Evolutionary conservation across 148 eudicot species (phyloP), one percentile per base, ranked within the genome.

Genomic region (Rhododendron vialii): DNA sequence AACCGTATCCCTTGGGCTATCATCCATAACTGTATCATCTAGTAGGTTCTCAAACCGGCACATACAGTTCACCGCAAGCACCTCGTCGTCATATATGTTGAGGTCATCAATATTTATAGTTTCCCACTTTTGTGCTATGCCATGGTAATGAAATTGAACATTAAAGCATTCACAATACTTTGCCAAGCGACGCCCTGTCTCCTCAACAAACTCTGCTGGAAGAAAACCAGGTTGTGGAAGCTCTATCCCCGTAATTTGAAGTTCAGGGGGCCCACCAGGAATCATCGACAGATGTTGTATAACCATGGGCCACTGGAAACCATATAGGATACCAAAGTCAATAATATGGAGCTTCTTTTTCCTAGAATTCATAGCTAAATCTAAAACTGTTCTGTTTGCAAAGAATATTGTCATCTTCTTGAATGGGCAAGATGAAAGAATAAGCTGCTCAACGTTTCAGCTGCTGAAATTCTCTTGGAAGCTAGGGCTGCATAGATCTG

Each of bases 241-340:
- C 85, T 89, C 92, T 9, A 91, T 91, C 63, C 91, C 92, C 2
- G 92, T 91, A 38, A 91, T 91, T 41, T 89, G 86, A 43, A 91
- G 91, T 53, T 88, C 90, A 3, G 90, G 91, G 41, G 41, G 41
- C 0, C 41, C 41, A 38, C 41, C 41, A 38, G 41, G 41, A 38
- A 38, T 38, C 41, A 38, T 38, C 2, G 90, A 35, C 11, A 91
- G 86, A 26, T 51, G 83, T 77, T 88, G 84, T 26, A 91, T 89
- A 53, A 91, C 81, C 11, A 89, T 87, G 51, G 92, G 92, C 92
- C 92, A 91, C 65, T 89, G 91, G 81, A 91, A 91, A 78, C 92
- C 92, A 80, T 89, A 89, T 36, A 36, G 73, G 53, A 91, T 86
- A 35, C 92, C 92, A 50, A 91, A 91, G 88, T 91, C 92, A 82